These are phyloP conservation scores for Lachnum nothofagi DNA, from an alignment of 2,329 filamentous ascomycete species.

Conservation along the genomic window DNA sequence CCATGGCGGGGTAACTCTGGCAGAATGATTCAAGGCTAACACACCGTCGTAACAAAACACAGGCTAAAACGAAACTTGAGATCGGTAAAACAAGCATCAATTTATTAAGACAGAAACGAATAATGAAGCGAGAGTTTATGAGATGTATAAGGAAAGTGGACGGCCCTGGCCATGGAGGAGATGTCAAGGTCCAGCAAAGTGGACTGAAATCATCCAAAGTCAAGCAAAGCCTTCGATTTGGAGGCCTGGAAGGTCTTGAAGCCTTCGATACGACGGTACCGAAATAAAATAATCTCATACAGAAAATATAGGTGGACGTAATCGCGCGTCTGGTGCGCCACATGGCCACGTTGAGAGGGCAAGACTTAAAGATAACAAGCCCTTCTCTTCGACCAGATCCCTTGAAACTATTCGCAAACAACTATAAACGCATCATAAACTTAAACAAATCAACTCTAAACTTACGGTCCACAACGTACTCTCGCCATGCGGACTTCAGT, in stretches of 20 bases:
- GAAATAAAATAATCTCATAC: too few relatives aligned
- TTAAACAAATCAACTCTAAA: not conserved
- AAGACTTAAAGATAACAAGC: not conserved
- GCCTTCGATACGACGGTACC: too few relatives aligned
- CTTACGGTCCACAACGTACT: too few relatives aligned
- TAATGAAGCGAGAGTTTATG: not conserved
- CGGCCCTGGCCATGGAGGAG: not conserved
- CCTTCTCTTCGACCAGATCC: not conserved
- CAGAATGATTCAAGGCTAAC: not conserved
- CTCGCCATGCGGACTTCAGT: conserved; percentile 6
- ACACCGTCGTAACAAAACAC: not conserved
- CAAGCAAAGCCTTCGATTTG: too few relatives aligned
- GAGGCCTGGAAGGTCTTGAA: too few relatives aligned
- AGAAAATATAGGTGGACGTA: not conserved
- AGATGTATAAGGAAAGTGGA: not conserved
- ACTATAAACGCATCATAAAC: not conserved
- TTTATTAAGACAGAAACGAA: not conserved
- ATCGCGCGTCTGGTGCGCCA: not conserved
- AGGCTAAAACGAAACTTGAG: conserved; percentile 5
- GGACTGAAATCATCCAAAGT: too few relatives aligned
- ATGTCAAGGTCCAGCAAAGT: too few relatives aligned
- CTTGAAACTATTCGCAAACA: not conserved
- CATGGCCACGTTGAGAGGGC: not conserved
- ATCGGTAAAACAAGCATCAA: conserved; percentile 1
- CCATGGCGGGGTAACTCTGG: conserved; percentile 1